Base-by-base conservation (phyloP, 176 grass and related monocot genomes). In the Saccharum spontaneum region DNA sequence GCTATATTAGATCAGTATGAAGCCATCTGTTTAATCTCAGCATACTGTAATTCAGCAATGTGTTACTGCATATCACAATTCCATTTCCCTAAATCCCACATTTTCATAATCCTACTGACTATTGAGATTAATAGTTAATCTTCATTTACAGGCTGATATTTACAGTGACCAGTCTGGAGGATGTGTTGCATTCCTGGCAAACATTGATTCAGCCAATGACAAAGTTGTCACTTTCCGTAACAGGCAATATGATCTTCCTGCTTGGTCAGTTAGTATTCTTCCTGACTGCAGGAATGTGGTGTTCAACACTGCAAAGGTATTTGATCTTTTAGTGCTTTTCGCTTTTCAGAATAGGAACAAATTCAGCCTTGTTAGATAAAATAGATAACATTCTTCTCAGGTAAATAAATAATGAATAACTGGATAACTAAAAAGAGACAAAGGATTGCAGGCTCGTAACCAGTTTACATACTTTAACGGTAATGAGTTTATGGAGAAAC, bases 251-350 rank as follows among this genome's bases (percentile, higher is more conserved):
- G 86, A 69, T 92, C 70, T 99, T 91, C 97, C 97, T 82, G 73
- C 97, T 85, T 99, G 97, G 97, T 99, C 97, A 64, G 91, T 99
- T 76, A 99, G 97, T 54, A 96, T 99, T 66, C 92, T 99, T 45
- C 97, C 97, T 63, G 93, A 99, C 81, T 99, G 97, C 93, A 94
- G 92, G 83, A 99, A 87, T 87, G 93, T 96, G 16, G 89, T 85
- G 75, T 99, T 99, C 81, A 99, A 99, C 77, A 95, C 90, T 81
- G 97, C 97, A 67, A 94, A 91, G 93, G 97, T 98, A 88, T 80
- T 61, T 4, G 0, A 28, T 69, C 45, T 78, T 88, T 49, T 38
- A 30, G 38, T 82, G 15, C 23, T 43, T 43, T 82, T 60, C 1
- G 36, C 4, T 71, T 77, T 49, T 63, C 16, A 81, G 46, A 50